These are phyloP conservation scores for Lasiosphaeriaceae sp. DNA, from an alignment of 495 filamentous ascomycete species.

Conservation along the genomic window DNA sequence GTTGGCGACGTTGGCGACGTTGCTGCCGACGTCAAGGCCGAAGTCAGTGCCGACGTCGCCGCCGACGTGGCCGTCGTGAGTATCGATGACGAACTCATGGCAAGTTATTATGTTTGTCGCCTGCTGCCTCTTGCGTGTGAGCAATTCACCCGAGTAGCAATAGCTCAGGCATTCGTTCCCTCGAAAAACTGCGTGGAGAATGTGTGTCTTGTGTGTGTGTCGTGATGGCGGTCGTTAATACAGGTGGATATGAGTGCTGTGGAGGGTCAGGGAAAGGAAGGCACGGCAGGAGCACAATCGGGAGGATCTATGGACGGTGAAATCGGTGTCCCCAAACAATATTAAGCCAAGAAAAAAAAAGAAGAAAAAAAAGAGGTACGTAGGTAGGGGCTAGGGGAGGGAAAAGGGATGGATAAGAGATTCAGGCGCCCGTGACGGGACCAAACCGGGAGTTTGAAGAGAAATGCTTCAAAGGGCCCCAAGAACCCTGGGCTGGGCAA, in stretches of 20 bases:
- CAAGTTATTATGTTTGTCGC: too few relatives aligned
- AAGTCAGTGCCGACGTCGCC: background rate
- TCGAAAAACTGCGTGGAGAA: background rate
- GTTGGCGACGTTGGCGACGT: constrained; percentile 5
- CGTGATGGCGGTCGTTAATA: too few relatives aligned
- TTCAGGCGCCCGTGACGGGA: background rate
- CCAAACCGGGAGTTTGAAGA: background rate
- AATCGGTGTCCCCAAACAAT: too few relatives aligned
- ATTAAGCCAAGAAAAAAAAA: background rate
- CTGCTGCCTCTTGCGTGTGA: background rate
- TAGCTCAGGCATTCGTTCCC: background rate
- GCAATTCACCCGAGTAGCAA: background rate
- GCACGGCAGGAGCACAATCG: background rate
- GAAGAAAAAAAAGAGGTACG: background rate
- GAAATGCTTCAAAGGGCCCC: background rate
- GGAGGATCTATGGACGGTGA: background rate
- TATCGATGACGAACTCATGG: background rate
- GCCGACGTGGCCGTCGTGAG: constrained; percentile 5
- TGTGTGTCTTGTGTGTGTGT: background rate
- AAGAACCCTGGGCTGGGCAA: background rate
- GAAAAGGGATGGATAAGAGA: background rate
- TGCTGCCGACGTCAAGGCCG: background rate
- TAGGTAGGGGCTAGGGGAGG: too few relatives aligned
- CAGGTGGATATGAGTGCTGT: too few relatives aligned
- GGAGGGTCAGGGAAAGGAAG: background rate